These are phyloP conservation scores for Arabidopsis arenosa DNA, from an alignment of 345 rosid species.

Conservation along the genomic window DNA sequence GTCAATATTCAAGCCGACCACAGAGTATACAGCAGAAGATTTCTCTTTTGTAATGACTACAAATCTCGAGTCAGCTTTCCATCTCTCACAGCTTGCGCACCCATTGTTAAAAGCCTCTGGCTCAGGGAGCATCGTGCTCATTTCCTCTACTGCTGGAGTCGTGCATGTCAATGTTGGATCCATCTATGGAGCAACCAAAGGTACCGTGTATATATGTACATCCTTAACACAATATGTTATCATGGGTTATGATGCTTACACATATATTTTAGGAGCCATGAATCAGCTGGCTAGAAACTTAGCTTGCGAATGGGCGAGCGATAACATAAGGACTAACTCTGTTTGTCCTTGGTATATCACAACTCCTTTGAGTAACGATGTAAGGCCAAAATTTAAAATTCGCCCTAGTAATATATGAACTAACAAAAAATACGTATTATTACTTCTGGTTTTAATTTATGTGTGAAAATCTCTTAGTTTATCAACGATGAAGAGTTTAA, in stretches of 20 bases:
- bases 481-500: background rate
- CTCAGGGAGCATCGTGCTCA: conserved; percentile 4
- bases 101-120: conserved; percentile 26
- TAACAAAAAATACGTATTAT: no score
- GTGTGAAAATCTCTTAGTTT: background rate
- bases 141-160: background rate
- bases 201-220: background rate
- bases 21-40: conserved; percentile 15
- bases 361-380: conserved; percentile 12
- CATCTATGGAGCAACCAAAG: conserved; percentile 33
- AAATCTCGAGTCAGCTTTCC: conserved; percentile 19
- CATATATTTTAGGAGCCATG: conserved; percentile 7
- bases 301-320: conserved; percentile 41
- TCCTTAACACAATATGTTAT: background rate
- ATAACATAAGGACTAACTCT: conserved; percentile 29
- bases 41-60: conserved; percentile 1
- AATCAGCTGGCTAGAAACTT: conserved; percentile 39
- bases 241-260: background rate
- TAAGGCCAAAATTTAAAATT: conserved; percentile 1
- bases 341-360: conserved; percentile 23
- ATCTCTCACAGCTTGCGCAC: conserved; percentile 19
- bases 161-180: background rate
- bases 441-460: background rate
- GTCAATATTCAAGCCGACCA: background rate
- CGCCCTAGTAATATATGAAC: background rate